Evolutionary conservation across 352 stramenopile genomes (phyloP).

Genomic region (Phytophthora ramorum): DNA sequence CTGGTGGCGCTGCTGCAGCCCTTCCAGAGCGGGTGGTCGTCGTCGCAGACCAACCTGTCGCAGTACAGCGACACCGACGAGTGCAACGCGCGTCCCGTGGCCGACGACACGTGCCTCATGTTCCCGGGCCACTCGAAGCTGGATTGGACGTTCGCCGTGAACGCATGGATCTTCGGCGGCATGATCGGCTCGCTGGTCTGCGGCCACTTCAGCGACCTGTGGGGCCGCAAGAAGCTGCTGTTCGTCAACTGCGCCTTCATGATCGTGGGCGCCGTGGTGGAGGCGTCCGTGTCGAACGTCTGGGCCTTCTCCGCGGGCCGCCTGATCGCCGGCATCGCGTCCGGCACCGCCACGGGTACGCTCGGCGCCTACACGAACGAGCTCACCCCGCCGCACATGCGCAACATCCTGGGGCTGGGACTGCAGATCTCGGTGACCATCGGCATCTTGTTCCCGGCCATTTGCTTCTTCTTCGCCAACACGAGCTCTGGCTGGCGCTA

Average conservation of each 20-base stretch:
- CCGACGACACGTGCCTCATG: slow-evolving; percentile 13
- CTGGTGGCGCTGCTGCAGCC: slow-evolving; percentile 38
- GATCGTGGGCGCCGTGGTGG: slow-evolving; percentile 28
- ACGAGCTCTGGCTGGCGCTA: slow-evolving; percentile 13
- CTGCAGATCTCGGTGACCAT: slow-evolving; percentile 29
- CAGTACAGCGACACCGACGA: slow-evolving; percentile 46
- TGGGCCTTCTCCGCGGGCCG: slow-evolving; percentile 17
- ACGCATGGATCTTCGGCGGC: slow-evolving; percentile 53
- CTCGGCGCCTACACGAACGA: slow-evolving; percentile 14
- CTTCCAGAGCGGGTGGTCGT: slow-evolving; percentile 55
- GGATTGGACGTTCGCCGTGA: slow-evolving; percentile 19
- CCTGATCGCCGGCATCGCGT: slow-evolving; percentile 10
- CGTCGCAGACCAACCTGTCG: slow-evolving; percentile 52
- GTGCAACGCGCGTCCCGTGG: slow-evolving; percentile 29
- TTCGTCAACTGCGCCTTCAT: slow-evolving; percentile 38
- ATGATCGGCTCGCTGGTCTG: slow-evolving; percentile 53
- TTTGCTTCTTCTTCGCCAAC: slow-evolving; percentile 16
- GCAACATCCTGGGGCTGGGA: slow-evolving; percentile 28
- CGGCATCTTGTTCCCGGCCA: slow-evolving; percentile 21
- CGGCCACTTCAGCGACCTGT: slow-evolving; percentile 32
- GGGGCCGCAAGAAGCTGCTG: slow-evolving; percentile 23
- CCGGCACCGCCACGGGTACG: slow-evolving; percentile 3
- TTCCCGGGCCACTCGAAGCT: slow-evolving; percentile 16
- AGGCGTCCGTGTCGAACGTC: slow-evolving; percentile 18
- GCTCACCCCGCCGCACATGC: slow-evolving; percentile 14